Percentiles rank a stretch among this genome's conserved stretches.
phyloP scores from a whole-genome alignment of 1,284 basidiomycete genomes.

The Cryptococcus maquisensis region DNA sequence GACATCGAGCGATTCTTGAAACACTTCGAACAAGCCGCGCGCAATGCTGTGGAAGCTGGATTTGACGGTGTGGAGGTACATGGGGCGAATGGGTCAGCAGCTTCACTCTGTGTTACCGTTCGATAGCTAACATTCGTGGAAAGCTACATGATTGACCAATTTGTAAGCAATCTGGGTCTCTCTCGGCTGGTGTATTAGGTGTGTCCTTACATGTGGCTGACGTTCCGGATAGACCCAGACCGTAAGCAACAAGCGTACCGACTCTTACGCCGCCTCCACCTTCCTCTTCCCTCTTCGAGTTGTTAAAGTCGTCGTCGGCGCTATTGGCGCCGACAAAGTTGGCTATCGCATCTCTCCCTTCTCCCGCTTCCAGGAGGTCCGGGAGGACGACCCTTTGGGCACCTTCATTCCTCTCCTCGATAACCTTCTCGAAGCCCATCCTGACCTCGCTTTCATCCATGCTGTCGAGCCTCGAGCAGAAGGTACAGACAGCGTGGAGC shows the following conservation, averaged over 20 bases:
- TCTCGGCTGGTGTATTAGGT: too few relatives aligned
- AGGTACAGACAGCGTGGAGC: slow-evolving; percentile 9
- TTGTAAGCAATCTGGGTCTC: too few relatives aligned
- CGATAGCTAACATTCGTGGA: not conserved
- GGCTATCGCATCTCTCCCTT: slow-evolving; percentile 58
- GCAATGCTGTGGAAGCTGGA: slow-evolving; percentile 57
- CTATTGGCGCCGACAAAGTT: slow-evolving; percentile 54
- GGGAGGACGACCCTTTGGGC: not conserved
- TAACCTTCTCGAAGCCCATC: slow-evolving; percentile 45
- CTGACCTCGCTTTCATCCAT: slow-evolving; percentile 59
- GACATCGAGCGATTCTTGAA: slow-evolving; percentile 49
- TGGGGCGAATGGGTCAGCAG: slow-evolving; percentile 50
- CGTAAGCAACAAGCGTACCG: slow-evolving; percentile 55
- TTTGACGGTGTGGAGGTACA: slow-evolving; percentile 62
- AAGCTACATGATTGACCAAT: slow-evolving; percentile 52
- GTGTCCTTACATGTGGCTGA: too few relatives aligned
- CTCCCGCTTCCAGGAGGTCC: slow-evolving; percentile 49
- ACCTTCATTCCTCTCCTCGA: slow-evolving; percentile 8
- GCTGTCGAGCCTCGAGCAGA: slow-evolving; percentile 52
- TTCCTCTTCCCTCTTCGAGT: slow-evolving; percentile 55
- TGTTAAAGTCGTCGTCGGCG: slow-evolving; percentile 52
- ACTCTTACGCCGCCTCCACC: slow-evolving; percentile 58
- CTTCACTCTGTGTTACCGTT: not conserved
- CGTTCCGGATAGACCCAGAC: slow-evolving; percentile 51
- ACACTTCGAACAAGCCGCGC: slow-evolving; percentile 53